Evolutionary conservation across 768 basidiomycete genomes (phyloP).

Genomic region (Russula olivacea): DNA sequence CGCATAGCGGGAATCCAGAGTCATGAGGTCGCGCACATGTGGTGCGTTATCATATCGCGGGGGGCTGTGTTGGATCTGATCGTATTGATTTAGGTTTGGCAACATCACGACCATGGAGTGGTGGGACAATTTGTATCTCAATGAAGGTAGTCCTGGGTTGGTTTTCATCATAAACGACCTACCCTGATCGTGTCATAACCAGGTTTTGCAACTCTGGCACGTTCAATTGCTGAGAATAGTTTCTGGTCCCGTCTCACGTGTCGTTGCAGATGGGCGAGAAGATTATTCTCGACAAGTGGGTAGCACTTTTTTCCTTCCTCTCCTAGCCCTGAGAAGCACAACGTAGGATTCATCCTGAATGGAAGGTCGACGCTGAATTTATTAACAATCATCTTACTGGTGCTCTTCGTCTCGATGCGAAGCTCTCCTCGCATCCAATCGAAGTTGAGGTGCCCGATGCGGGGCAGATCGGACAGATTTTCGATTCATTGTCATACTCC

Average conservation of each 20-base stretch:
- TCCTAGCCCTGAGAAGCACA: neutral
- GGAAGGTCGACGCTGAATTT: conserved; percentile 79
- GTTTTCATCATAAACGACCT: neutral
- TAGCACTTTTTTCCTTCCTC: neutral
- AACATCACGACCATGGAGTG: conserved; percentile 92
- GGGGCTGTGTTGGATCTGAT: neutral
- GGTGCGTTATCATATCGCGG: conserved; percentile 36
- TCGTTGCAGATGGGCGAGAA: conserved; percentile 46
- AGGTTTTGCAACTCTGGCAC: conserved; percentile 78
- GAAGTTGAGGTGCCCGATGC: conserved; percentile 88
- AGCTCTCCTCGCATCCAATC: conserved; percentile 85
- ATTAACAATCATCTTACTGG: conserved; percentile 67
- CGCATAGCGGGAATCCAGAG: conserved; percentile 70
- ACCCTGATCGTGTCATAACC: conserved; percentile 40
- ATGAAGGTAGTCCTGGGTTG: conserved; percentile 62
- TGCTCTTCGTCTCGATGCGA: conserved; percentile 81
- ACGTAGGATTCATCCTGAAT: conserved; percentile 72
- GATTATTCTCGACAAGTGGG: conserved; percentile 25
- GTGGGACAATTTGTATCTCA: conserved; percentile 83
- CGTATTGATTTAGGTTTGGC: conserved; percentile 57
- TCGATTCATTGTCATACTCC: conserved; percentile 82
- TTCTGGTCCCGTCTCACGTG: conserved; percentile 18
- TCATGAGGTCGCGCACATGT: conserved; percentile 86
- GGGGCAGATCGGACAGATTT: conserved; percentile 72
- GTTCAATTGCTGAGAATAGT: conserved; percentile 27